Conservation (phyloP, 2,329 filamentous ascomycete genomes). For the Xylaria sp. region DNA sequence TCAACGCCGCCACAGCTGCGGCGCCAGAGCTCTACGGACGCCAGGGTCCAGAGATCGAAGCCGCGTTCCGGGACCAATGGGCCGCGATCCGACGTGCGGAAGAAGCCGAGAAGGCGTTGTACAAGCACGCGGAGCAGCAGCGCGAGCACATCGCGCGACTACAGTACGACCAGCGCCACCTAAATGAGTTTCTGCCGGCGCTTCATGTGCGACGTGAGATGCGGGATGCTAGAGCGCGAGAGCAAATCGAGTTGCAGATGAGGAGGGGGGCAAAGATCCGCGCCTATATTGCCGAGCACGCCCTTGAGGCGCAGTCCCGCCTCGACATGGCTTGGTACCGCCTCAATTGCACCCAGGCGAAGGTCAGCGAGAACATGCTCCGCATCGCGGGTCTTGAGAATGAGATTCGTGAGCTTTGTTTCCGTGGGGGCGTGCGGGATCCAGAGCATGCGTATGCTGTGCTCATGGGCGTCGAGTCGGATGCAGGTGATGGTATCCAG, state of each 20-base stretch:
- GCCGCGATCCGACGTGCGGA: conserved; percentile 15
- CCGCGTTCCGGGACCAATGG: conserved; percentile 32
- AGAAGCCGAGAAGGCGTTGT: conserved; percentile 14
- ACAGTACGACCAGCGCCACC: conserved; percentile 16
- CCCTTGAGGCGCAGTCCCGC: conserved; percentile 27
- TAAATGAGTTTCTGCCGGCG: conserved; percentile 27
- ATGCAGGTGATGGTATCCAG: background rate
- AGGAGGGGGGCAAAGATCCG: conserved; percentile 14
- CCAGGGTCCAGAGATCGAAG: conserved; percentile 8
- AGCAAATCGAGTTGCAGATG: background rate
- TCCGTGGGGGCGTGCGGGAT: conserved; percentile 20
- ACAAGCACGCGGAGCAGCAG: conserved; percentile 27
- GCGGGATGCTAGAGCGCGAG: conserved; percentile 12
- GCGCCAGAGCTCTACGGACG: conserved; percentile 4
- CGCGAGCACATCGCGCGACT: conserved; percentile 20
- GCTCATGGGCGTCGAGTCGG: conserved; percentile 26
- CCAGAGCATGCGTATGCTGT: conserved; percentile 27
- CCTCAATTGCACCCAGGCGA: conserved; percentile 5
- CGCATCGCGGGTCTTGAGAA: conserved; percentile 18
- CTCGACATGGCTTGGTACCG: conserved; percentile 29
- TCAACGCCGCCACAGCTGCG: conserved; percentile 26
- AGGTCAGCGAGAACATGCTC: conserved; percentile 9
- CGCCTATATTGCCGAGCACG: conserved; percentile 27
- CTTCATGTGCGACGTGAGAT: conserved; percentile 27
- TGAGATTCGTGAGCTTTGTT: conserved; percentile 25